phyloP scores from a whole-genome alignment of 2,329 filamentous ascomycete species.

The Apiospora koreana region DNA sequence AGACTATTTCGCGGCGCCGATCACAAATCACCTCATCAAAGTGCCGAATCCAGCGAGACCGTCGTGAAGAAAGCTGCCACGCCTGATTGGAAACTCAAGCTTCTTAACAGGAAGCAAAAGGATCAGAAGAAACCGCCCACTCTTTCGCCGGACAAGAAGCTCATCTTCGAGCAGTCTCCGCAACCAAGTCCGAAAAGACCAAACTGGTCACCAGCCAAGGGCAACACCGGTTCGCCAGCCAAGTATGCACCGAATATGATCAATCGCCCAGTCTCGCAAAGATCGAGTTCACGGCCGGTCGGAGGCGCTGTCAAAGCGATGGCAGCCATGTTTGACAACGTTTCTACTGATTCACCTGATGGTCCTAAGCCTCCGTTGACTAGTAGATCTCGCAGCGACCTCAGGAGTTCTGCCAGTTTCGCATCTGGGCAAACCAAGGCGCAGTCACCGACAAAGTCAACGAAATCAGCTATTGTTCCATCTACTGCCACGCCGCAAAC shows the following conservation, averaged over 20 bases:
- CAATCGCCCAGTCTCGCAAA: constrained; percentile 18
- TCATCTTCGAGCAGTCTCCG: constrained; percentile 18
- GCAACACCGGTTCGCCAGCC: constrained; percentile 11
- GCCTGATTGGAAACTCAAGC: constrained; percentile 23
- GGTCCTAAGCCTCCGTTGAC: constrained; percentile 14
- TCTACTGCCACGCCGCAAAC: constrained; percentile 12
- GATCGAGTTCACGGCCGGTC: constrained; percentile 27
- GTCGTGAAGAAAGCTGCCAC: constrained; percentile 14
- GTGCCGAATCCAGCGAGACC: constrained; percentile 16
- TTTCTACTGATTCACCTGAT: constrained; percentile 26
- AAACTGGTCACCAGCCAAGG: constrained; percentile 12
- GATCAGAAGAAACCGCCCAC: constrained; percentile 17
- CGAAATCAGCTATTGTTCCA: neutral
- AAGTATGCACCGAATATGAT: constrained; percentile 11
- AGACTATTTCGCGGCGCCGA: constrained; percentile 22
- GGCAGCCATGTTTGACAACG: constrained; percentile 52
- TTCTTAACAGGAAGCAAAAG: constrained; percentile 16
- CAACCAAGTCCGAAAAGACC: neutral
- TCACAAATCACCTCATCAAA: constrained; percentile 15
- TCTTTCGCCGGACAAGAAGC: constrained; percentile 19
- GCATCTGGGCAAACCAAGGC: constrained; percentile 28
- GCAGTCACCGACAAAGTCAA: constrained; percentile 18
- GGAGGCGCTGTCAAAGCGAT: constrained; percentile 48
- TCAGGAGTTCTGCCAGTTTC: constrained; percentile 22
- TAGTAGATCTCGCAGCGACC: constrained; percentile 16